A percentile compares a stretch with the other conserved stretches of the same genome.
These are phyloP conservation scores for Agrocybe pediades DNA, from an alignment of 768 basidiomycete species.

Conservation along the genomic window DNA sequence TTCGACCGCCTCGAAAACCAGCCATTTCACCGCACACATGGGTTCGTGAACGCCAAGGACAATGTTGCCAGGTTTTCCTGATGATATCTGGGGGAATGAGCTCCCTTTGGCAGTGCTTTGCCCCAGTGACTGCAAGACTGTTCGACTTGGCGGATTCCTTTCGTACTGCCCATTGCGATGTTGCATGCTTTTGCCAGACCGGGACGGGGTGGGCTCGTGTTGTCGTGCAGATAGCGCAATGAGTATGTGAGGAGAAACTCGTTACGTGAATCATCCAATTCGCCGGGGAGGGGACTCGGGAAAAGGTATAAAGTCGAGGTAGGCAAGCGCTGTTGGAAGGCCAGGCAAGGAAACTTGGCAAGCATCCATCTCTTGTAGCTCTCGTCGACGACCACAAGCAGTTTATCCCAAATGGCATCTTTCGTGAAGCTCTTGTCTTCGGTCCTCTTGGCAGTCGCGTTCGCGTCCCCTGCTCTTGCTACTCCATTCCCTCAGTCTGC, in stretches of 20 bases:
- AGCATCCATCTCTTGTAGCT: neutral
- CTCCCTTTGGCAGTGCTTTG: neutral
- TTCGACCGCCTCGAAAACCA: neutral
- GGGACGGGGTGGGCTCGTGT: neutral
- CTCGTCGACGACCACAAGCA: neutral
- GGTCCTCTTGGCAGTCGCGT: slow-evolving; percentile 24
- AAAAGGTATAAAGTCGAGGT: neutral
- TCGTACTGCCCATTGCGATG: neutral
- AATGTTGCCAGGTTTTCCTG: neutral
- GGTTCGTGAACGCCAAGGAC: neutral
- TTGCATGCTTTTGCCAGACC: neutral
- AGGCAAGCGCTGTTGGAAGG: neutral
- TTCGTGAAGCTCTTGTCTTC: slow-evolving; percentile 28
- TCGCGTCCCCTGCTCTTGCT: slow-evolving; percentile 25
- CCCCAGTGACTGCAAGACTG: neutral
- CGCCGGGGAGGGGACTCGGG: neutral
- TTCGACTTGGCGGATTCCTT: neutral
- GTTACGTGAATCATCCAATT: neutral
- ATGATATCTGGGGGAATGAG: neutral
- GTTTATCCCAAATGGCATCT: slow-evolving; percentile 13
- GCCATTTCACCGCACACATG: neutral
- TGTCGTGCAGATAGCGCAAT: neutral
- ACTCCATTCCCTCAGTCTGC: slow-evolving; percentile 24
- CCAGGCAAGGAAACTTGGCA: slow-evolving; percentile 1
- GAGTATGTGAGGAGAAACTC: neutral